phyloP scores from a whole-genome alignment of 83 land plant species.

The Diphasiastrum complanatum region DNA sequence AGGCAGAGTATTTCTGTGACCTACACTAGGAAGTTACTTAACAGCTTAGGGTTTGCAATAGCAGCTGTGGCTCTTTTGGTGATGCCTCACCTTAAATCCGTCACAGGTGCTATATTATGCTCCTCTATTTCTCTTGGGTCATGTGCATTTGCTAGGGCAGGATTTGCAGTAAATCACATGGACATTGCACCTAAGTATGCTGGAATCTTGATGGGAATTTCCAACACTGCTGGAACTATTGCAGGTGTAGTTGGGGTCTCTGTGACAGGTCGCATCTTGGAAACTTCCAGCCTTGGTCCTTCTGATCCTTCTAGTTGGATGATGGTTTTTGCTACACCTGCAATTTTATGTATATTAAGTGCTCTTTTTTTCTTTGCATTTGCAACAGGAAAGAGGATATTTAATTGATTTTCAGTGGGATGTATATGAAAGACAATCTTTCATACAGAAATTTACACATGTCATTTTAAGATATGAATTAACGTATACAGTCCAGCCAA shows the following conservation, averaged over 20 bases:
- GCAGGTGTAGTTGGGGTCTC: conserved; percentile 82
- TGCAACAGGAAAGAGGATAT: conserved; percentile 68
- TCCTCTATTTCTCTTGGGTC: conserved; percentile 72
- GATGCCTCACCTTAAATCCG: conserved; percentile 48
- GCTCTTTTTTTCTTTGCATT: conserved; percentile 51
- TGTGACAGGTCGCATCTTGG: conserved; percentile 69
- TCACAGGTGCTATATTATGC: conserved; percentile 54
- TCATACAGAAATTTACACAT: too few relatives aligned
- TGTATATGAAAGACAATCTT: too few relatives aligned
- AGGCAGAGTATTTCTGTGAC: conserved; percentile 50
- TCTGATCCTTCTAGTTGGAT: conserved; percentile 59
- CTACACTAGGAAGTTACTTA: conserved; percentile 53
- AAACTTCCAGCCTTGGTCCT: conserved; percentile 45
- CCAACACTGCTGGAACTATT: conserved; percentile 80
- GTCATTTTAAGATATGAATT: too few relatives aligned
- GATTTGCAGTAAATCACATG: conserved; percentile 87
- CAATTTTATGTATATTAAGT: conserved; percentile 58
- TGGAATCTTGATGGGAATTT: conserved; percentile 89
- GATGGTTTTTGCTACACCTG: conserved; percentile 57
- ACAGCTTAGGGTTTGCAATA: conserved; percentile 55
- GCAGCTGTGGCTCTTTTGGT: conserved; percentile 58
- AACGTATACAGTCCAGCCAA: too few relatives aligned
- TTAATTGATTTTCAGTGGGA: conserved; percentile 43
- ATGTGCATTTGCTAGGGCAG: conserved; percentile 70
- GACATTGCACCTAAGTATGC: conserved; percentile 88